Percentiles rank a stretch among this genome's conserved stretches.
phyloP scores from a whole-genome alignment of 2,329 filamentous ascomycete genomes.

The Capronia americana region DNA sequence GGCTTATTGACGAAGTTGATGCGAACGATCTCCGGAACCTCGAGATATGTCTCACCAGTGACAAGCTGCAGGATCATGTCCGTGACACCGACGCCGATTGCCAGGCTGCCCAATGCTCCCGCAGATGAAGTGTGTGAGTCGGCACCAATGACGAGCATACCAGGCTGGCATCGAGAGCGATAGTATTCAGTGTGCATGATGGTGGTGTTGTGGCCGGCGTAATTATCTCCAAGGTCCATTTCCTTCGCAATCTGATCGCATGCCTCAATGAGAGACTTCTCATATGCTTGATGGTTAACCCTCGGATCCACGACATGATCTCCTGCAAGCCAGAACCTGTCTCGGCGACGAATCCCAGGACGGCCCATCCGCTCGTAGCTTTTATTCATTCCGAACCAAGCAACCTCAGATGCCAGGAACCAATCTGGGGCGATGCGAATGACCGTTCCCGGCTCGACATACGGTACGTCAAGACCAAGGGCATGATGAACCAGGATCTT shows the following conservation, averaged over 20 bases:
- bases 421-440: slow-evolving; percentile 23
- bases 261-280: slow-evolving; percentile 47
- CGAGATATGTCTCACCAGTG: slow-evolving; percentile 57
- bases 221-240: slow-evolving; percentile 44
- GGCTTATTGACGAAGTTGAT: slow-evolving; percentile 51
- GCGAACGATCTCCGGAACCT: slow-evolving; percentile 52
- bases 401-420: slow-evolving; percentile 25
- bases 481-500: slow-evolving; percentile 26
- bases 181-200: slow-evolving; percentile 58
- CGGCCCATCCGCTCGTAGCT: slow-evolving; percentile 26
- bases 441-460: slow-evolving; percentile 18
- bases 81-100: slow-evolving; percentile 54
- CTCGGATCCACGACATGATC: slow-evolving; percentile 59
- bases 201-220: slow-evolving; percentile 38
- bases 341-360: slow-evolving; percentile 54
- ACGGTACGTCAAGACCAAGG: slow-evolving; percentile 10
- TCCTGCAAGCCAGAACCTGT: slow-evolving; percentile 58
- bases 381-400: slow-evolving; percentile 29
- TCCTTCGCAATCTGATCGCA: slow-evolving; percentile 47
- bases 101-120: slow-evolving; percentile 50
- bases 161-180: slow-evolving; percentile 53
- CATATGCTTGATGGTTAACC: slow-evolving; percentile 45
- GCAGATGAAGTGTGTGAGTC: slow-evolving; percentile 58
- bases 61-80: slow-evolving; percentile 56
- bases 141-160: slow-evolving; percentile 52